phyloP scores from a whole-genome alignment of 345 rosid genomes.

The Hevea brasiliensis region DNA sequence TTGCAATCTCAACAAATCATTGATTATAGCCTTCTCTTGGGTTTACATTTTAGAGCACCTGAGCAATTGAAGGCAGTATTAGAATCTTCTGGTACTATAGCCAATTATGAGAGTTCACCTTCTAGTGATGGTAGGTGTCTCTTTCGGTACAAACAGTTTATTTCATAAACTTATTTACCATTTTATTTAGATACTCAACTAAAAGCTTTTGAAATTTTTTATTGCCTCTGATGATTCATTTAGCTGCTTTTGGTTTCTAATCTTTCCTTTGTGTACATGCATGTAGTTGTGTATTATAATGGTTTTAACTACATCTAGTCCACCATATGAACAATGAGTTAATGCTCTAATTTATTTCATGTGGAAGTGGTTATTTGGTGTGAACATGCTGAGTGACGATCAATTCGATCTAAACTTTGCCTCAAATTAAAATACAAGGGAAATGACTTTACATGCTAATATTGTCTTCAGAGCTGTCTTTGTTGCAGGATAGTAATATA shows the following conservation, averaged over 20 bases:
- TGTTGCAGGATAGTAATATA: too few relatives aligned
- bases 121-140: conserved; percentile 48
- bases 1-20: conserved; percentile 80
- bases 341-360: not conserved
- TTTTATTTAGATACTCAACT: not conserved
- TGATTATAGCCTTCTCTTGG: conserved; percentile 85
- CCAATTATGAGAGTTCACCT: conserved; percentile 40
- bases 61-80: conserved; percentile 60
- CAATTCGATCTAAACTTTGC: not conserved
- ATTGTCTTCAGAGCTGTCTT: not conserved
- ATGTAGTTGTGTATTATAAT: not conserved
- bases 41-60: conserved; percentile 86
- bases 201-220: not conserved
- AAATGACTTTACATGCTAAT: not conserved
- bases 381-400: not conserved
- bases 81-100: conserved; percentile 48
- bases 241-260: not conserved
- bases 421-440: not conserved
- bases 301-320: not conserved
- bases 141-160: conserved; percentile 1
- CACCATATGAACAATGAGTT: not conserved
- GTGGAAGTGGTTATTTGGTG: not conserved
- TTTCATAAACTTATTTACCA: not conserved
- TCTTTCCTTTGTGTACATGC: not conserved
- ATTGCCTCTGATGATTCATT: not conserved